Percentiles rank a stretch among this genome's conserved stretches.
Evolutionary conservation across 371 early-diverging fungal genomes (phyloP).

Genomic region (Mucor ambiguus): DNA sequence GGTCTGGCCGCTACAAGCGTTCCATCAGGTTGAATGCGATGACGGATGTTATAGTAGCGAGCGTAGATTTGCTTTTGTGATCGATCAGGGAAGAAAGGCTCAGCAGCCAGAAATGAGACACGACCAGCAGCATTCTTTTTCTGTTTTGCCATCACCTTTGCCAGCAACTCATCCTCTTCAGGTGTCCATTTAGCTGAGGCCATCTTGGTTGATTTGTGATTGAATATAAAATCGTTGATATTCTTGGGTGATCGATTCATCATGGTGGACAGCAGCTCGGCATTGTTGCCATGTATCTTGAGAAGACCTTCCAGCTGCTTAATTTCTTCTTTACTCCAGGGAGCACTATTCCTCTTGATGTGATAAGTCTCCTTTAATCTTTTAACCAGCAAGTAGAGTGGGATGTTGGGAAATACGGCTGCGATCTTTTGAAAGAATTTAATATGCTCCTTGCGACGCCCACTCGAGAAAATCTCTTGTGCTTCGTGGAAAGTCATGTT

Average conservation of each 20-base stretch:
- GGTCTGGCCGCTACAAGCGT: not conserved
- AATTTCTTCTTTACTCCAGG: conserved; percentile 24
- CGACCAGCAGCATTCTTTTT: not conserved
- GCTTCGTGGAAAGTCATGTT: conserved; percentile 11
- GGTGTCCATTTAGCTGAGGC: conserved; percentile 11
- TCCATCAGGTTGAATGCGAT: conserved; percentile 21
- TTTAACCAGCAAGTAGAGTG: conserved; percentile 3
- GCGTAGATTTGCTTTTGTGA: conserved; percentile 10
- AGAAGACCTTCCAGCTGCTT: conserved; percentile 14
- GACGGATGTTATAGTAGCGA: conserved; percentile 10
- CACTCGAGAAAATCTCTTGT: conserved; percentile 17
- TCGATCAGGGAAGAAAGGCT: not conserved
- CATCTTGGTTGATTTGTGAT: not conserved
- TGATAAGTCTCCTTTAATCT: conserved; percentile 16
- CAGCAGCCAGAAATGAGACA: not conserved
- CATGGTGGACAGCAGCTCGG: not conserved
- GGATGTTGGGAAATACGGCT: conserved; percentile 20
- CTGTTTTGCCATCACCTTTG: not conserved
- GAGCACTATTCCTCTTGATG: not conserved
- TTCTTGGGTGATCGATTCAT: conserved; percentile 17
- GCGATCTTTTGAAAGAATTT: conserved; percentile 19
- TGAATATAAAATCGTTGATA: conserved; percentile 10
- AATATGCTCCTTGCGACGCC: not conserved
- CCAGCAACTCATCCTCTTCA: conserved; percentile 12
- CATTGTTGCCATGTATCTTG: conserved; percentile 10